A percentile compares a stretch with the other conserved stretches of the same genome.
Conservation (phyloP, 805 yeast species). For the Barnettozyma sp. region DNA sequence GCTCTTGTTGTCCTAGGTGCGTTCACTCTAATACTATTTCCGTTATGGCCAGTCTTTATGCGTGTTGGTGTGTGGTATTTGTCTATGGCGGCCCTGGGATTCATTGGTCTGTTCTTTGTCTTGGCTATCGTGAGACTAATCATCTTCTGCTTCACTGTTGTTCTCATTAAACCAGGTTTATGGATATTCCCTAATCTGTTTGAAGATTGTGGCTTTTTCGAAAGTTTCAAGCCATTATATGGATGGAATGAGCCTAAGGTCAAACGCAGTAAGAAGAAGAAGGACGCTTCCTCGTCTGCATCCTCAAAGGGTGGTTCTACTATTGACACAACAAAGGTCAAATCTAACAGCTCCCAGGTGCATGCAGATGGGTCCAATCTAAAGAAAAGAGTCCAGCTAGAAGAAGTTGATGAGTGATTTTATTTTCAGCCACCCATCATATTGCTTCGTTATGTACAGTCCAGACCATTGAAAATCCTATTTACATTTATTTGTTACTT, state of each 20-base stretch:
- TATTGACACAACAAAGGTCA: neutral
- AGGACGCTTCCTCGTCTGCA: too few species aligned
- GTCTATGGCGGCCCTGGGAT: slow-evolving; percentile 67
- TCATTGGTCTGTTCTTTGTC: slow-evolving; percentile 68
- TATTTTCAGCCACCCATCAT: too few species aligned
- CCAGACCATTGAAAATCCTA: too few species aligned
- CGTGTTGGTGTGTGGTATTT: slow-evolving; percentile 87
- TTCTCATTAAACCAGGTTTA: slow-evolving; percentile 62
- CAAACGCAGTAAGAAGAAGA: slow-evolving; percentile 19
- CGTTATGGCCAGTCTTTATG: slow-evolving; percentile 91
- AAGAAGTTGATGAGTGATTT: slow-evolving; percentile 1
- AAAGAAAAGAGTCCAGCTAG: slow-evolving; percentile 3
- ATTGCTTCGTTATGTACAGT: too few species aligned
- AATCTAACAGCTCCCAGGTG: neutral
- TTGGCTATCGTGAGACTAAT: slow-evolving; percentile 76
- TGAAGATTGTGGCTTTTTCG: slow-evolving; percentile 91
- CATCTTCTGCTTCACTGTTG: slow-evolving; percentile 52
- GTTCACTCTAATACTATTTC: slow-evolving; percentile 70
- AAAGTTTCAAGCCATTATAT: slow-evolving; percentile 85
- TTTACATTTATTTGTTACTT: too few species aligned
- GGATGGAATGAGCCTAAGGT: slow-evolving; percentile 34
- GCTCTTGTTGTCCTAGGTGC: slow-evolving; percentile 49
- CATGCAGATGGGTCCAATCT: slow-evolving; percentile 7
- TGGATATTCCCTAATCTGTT: slow-evolving; percentile 96
- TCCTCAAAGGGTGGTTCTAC: too few species aligned